Base-by-base conservation (phyloP, 108 stramenopile species). In the Skeletonema marinoi region DNA sequence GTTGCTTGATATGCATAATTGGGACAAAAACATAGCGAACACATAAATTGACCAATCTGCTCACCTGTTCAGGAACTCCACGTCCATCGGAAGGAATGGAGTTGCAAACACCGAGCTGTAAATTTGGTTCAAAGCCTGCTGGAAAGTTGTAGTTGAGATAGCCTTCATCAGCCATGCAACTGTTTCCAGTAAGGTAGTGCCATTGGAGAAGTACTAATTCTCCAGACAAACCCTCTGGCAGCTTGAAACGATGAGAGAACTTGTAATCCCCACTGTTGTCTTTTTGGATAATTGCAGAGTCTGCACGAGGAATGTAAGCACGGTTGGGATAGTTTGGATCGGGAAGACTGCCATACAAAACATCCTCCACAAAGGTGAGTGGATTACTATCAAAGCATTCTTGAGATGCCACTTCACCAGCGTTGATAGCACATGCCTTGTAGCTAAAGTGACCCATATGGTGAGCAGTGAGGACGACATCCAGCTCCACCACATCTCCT, bases 151-250 rank as follows among this genome's bases (percentile, higher is more conserved):
- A 56, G 54, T 21, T 25, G 19, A 56, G 54, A 56, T 56, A 56
- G 25, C 54, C 54, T 29, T 56, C 54, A 25, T 56, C 54, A 2
- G 54, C 25, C 25, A 29, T 29, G 54, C 54, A 56, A 25, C 54
- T 56, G 58, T 86, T 86, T 65, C 72, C 85, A 11, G 86, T 86
- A 41, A 78, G 64, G 71, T 88, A 88, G 39, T 60, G 59, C 63
- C 63, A 64, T 64, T 64, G 63, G 14, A 64, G 19, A 3, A 64
- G 32, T 12, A 64, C 63, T 8, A 64, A 39, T 32, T 64, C 63
- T 2, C 63, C 63, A 19, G 38, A 64, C 63, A 64, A 35, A 39
- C 19, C 38, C 9, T 6, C 31, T 0, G 63, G 63, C 11, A 64
- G 11, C 63, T 19, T 19, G 3, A 35, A 38, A 7, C 63, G 38